Base-by-base conservation (phyloP, 345 rosid genomes). In the Syzygium aromaticum region DNA sequence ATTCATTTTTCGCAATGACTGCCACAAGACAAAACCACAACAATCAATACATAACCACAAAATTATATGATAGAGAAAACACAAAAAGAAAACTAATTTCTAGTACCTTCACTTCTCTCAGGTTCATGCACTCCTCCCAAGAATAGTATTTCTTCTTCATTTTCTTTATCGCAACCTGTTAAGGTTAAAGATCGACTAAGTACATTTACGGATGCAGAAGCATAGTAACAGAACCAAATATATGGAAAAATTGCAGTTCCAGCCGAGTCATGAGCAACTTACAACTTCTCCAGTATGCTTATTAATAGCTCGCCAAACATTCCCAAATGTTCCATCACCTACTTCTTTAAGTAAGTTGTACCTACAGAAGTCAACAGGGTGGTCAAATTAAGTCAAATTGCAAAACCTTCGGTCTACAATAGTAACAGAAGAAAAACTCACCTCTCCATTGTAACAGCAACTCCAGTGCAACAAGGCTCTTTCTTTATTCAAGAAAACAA, bases 311-410 rank as follows among this genome's bases (percentile, higher is more conserved):
- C 95, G 95, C 96, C 97, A 94, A 59, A 97, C 99, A 91, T 88
- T 94, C 88, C 99, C 99, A 94, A 95, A 96, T 16, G 98, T 93
- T 89, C 99, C 99, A 87, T 95, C 97, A 90, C 99, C 99, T 87
- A 97, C 96, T 91, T 96, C 98, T 92, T 93, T 94, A 83, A 93
- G 92, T 23, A 87, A 51, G 27, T 38, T 46, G 63, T 84, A 87
- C 86, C 88, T 87, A 77, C n/a, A 54, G 52, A 38, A 53, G 56
- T 54, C 19, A 80, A 19, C 53, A 78, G 30, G 46, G 23, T 15
- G 85, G 22, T 54, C 22, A 49, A 8, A 51, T 23, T 15, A 54
- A 78, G 11, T 28, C 64, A 54, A 2, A 64, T 46, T 30, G 54
- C 22, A 28, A 64, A 78, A 86, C 13, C 84, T 38, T 53, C 11